phyloP scores from a whole-genome alignment of 1,284 basidiomycete genomes.

The Chondrostereum purpureum region DNA sequence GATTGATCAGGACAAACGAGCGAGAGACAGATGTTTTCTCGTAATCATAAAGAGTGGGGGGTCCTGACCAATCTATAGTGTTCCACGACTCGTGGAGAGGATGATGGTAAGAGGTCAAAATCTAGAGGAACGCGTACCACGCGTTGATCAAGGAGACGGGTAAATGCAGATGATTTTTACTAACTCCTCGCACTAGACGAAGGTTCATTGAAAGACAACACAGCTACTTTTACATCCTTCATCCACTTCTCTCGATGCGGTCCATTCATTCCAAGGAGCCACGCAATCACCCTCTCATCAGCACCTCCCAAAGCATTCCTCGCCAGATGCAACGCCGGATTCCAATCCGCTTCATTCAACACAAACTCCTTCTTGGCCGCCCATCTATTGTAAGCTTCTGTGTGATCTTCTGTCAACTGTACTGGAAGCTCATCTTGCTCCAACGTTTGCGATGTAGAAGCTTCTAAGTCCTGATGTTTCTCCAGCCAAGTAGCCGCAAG shows the following conservation, averaged over 20 bases:
- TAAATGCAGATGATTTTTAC: too few relatives aligned
- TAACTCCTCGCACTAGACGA: too few relatives aligned
- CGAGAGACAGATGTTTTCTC: too few relatives aligned
- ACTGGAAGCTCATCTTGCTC: constrained; percentile 17
- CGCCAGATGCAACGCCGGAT: constrained; percentile 46
- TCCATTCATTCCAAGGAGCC: constrained; percentile 36
- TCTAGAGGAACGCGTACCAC: too few relatives aligned
- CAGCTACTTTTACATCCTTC: constrained; percentile 18
- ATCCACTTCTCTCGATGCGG: constrained; percentile 29
- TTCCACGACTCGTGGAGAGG: too few relatives aligned
- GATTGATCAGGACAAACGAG: too few relatives aligned
- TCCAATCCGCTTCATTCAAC: constrained; percentile 30
- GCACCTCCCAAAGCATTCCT: constrained; percentile 56
- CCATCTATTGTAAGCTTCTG: constrained; percentile 25
- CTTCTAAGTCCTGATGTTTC: constrained; percentile 12
- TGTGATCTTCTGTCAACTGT: constrained; percentile 17
- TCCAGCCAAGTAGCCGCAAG: constrained; percentile 43
- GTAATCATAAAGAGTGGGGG: too few relatives aligned
- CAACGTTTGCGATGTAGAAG: neutral
- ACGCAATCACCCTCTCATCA: constrained; percentile 36
- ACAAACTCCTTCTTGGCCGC: constrained; percentile 39
- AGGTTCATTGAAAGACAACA: neutral
- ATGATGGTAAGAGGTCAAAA: too few relatives aligned
- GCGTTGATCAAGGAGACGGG: too few relatives aligned
- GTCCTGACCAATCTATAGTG: too few relatives aligned